Conservation (phyloP, 495 filamentous ascomycete genomes). For the Astrothelium macrocarpum region DNA sequence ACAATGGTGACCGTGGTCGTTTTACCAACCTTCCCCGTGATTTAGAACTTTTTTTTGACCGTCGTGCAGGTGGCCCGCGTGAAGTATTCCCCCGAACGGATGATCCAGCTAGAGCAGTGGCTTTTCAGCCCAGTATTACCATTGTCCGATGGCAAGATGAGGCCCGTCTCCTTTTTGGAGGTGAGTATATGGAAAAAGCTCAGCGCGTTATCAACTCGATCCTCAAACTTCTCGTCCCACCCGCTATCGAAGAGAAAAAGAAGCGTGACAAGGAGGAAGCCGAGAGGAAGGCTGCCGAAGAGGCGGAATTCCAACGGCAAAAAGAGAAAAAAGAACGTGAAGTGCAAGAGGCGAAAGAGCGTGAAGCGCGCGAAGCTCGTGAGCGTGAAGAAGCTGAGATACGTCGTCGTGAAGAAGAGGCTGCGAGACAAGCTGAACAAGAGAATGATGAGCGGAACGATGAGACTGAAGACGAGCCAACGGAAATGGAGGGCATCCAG, state of each 20-base stretch:
- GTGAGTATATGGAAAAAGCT: constrained; percentile 58
- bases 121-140: constrained; percentile 62
- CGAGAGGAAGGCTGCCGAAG: constrained; percentile 22
- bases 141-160: constrained; percentile 80
- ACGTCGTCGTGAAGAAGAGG: constrained; percentile 41
- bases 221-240: constrained; percentile 64
- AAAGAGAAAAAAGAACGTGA: constrained; percentile 43
- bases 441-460: constrained; percentile 28
- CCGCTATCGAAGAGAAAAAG: constrained; percentile 70
- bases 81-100: constrained; percentile 27
- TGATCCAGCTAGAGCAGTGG: constrained; percentile 55
- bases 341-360: constrained; percentile 29
- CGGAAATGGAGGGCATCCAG: constrained; percentile 86
- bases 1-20: background rate
- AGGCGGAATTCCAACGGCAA: constrained; percentile 37
- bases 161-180: constrained; percentile 73
- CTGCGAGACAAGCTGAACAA: constrained; percentile 35
- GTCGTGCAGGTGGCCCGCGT: background rate
- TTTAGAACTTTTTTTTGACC: background rate
- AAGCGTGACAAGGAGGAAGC: constrained; percentile 42
- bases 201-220: constrained; percentile 62
- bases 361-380: constrained; percentile 42
- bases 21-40: background rate
- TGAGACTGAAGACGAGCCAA: constrained; percentile 35
- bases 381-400: constrained; percentile 48